A percentile compares a stretch with the other conserved stretches of the same genome.
Evolutionary conservation across 768 basidiomycete species (phyloP).

Genomic region (Suillus americanus): DNA sequence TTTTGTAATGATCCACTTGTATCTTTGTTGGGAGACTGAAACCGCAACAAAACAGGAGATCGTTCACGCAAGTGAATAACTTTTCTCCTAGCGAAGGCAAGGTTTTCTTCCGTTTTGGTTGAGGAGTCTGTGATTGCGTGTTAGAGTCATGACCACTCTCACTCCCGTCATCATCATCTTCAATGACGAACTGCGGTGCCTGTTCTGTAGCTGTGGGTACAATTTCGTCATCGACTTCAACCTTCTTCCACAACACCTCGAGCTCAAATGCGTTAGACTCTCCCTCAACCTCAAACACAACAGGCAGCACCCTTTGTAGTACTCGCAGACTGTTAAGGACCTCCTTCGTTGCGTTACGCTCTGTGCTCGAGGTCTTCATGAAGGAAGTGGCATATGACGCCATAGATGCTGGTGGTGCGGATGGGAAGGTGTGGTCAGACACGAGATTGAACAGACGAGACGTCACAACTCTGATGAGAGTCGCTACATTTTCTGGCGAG

Average conservation of each 20-base stretch:
- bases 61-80: constrained; percentile 76
- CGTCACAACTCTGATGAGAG: constrained; percentile 71
- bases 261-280: constrained; percentile 73
- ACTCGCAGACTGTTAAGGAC: constrained; percentile 92
- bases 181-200: constrained; percentile 81
- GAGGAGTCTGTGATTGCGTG: constrained; percentile 16
- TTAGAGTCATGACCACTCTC: constrained; percentile 38
- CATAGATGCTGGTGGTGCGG: constrained; percentile 49
- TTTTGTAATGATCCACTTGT: constrained; percentile 78
- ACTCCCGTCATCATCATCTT: constrained; percentile 70
- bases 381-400: constrained; percentile 69
- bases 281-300: constrained; percentile 80
- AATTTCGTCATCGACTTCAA: constrained; percentile 43
- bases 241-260: constrained; percentile 80
- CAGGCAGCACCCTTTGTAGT: constrained; percentile 83
- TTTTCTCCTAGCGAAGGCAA: constrained; percentile 80
- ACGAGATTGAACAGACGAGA: constrained; percentile 72
- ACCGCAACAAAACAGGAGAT: constrained; percentile 90
- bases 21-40: constrained; percentile 84
- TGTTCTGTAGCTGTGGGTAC: constrained; percentile 23
- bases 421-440: constrained; percentile 79
- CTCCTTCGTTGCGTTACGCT: constrained; percentile 77
- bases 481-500: constrained; percentile 85
- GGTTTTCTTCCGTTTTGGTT: constrained; percentile 40
- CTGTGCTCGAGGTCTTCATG: constrained; percentile 56